Evolutionary conservation across 1,139 yeast genomes (phyloP).

Genomic region (Magnusiomyces sp.): DNA sequence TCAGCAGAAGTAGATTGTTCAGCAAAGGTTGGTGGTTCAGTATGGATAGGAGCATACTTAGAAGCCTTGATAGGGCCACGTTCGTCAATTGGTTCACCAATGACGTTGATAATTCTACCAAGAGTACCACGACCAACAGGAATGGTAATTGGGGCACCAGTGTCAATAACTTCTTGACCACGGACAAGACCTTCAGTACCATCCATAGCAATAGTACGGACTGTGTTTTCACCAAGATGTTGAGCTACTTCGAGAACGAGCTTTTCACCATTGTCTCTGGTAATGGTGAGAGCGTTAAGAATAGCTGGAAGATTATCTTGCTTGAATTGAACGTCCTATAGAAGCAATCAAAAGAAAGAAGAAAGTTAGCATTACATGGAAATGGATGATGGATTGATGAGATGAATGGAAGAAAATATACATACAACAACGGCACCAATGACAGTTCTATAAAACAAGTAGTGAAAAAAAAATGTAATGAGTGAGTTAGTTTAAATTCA

Average conservation of each 20-base stretch:
- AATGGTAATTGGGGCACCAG: constrained; percentile 97
- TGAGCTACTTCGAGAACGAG: constrained; percentile 97
- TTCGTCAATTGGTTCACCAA: constrained; percentile 99
- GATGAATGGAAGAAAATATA: constrained; percentile 8
- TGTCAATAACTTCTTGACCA: constrained; percentile 86
- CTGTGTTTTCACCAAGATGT: constrained; percentile 99
- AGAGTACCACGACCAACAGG: constrained; percentile 99
- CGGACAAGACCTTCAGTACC: constrained; percentile 99
- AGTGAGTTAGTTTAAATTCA: background rate
- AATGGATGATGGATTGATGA: background rate
- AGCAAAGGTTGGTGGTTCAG: constrained; percentile 92
- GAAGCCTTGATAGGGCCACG: constrained; percentile 95
- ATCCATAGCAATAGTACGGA: constrained; percentile 99
- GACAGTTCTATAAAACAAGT: constrained; percentile 57
- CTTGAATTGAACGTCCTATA: constrained; percentile 87
- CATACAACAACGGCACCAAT: constrained; percentile 94
- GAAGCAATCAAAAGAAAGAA: too few species aligned
- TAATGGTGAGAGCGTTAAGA: constrained; percentile 89
- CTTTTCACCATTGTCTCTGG: constrained; percentile 51
- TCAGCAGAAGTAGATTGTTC: constrained; percentile 98
- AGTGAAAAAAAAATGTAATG: constrained; percentile 1
- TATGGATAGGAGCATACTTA: constrained; percentile 94
- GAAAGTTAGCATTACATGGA: too few species aligned
- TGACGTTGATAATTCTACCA: constrained; percentile 97
- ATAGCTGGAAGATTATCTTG: constrained; percentile 96